Evolutionary conservation across 2,329 filamentous ascomycete species (phyloP).

Genomic region (Fusarium sulawesiense): DNA sequence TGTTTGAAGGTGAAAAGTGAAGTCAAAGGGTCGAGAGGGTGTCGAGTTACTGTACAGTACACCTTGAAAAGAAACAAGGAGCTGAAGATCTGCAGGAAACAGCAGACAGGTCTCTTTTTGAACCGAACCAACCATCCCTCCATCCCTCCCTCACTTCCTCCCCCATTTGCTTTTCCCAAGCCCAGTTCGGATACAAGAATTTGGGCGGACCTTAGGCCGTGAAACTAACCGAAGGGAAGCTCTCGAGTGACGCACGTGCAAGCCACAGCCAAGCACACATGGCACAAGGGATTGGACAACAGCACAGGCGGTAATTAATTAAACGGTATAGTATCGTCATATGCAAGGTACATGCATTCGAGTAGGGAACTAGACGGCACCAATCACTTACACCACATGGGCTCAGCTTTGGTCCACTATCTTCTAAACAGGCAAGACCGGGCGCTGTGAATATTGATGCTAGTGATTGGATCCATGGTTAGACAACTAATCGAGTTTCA

Average conservation of each 20-base stretch:
- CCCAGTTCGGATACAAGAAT: conserved; percentile 3
- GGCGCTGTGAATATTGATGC: neutral
- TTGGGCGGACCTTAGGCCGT: neutral
- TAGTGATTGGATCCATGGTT: neutral
- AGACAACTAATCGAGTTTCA: neutral
- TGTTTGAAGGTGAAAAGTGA: neutral
- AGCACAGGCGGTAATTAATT: conserved; percentile 1
- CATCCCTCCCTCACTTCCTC: neutral
- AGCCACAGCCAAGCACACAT: conserved; percentile 28
- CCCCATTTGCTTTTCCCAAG: neutral
- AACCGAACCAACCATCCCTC: conserved; percentile 6
- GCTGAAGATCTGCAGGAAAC: neutral
- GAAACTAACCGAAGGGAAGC: neutral
- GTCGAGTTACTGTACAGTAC: neutral
- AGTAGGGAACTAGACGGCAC: neutral
- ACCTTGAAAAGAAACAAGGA: neutral
- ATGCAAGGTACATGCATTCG: conserved; percentile 16
- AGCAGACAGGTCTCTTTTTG: conserved; percentile 18
- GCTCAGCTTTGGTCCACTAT: neutral
- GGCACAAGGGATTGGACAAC: conserved; percentile 28
- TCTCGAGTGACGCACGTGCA: conserved; percentile 29
- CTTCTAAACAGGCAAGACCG: neutral
- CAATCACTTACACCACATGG: conserved; percentile 33
- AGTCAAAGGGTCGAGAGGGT: neutral
- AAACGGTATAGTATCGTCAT: conserved; percentile 7